Conservation (phyloP, 2,329 filamentous ascomycete genomes). For the Trichophyton equinum region DNA sequence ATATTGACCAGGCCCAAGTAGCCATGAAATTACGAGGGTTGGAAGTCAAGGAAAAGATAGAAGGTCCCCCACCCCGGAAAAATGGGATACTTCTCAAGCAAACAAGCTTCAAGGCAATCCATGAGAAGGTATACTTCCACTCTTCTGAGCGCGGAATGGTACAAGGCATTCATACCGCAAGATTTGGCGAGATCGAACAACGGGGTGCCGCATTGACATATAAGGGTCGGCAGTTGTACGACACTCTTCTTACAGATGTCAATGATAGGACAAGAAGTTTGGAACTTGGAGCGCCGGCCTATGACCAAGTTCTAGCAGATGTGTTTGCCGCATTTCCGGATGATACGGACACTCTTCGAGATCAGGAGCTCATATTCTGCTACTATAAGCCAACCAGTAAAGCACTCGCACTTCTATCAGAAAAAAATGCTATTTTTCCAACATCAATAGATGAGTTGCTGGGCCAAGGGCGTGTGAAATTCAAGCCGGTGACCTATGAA, state of each 20-base stretch:
- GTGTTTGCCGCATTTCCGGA: conserved; percentile 34
- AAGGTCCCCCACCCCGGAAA: conserved; percentile 37
- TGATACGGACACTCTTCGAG: conserved; percentile 27
- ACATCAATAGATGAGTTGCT: conserved; percentile 23
- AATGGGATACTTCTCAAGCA: conserved; percentile 41
- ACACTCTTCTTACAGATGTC: conserved; percentile 26
- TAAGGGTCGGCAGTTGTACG: conserved; percentile 36
- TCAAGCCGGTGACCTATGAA: conserved; percentile 40
- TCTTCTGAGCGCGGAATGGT: conserved; percentile 12
- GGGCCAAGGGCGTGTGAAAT: conserved; percentile 22
- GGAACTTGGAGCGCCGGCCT: conserved; percentile 10
- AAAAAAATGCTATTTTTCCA: neutral
- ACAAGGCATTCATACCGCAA: conserved; percentile 35
- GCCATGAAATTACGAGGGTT: conserved; percentile 34
- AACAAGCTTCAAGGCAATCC: conserved; percentile 42
- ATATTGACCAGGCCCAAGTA: conserved; percentile 36
- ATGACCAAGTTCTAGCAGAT: conserved; percentile 17
- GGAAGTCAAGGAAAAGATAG: conserved; percentile 38
- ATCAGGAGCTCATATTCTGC: conserved; percentile 30
- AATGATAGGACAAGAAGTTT: conserved; percentile 11
- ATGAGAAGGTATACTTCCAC: conserved; percentile 36
- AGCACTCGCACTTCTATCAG: neutral
- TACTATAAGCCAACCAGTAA: conserved; percentile 22
- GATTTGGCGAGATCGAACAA: conserved; percentile 44
- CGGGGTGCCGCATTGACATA: conserved; percentile 40